Evolutionary conservation across 2,329 filamentous ascomycete genomes (phyloP).

Genomic region (Keithomyces neogunnii): DNA sequence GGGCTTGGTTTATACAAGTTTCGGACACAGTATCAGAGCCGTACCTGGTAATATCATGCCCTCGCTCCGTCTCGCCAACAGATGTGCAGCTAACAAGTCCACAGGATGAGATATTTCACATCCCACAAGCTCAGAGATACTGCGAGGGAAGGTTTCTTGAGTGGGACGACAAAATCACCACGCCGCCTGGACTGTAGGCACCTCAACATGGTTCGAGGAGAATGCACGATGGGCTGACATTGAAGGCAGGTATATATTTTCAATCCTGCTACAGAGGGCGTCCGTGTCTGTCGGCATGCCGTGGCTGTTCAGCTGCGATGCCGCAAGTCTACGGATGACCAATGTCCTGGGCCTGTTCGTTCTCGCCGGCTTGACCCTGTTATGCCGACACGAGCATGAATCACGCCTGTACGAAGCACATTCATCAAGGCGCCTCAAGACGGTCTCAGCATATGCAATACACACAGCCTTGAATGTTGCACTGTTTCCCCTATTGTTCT

Average conservation of each 20-base stretch:
- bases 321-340: constrained; percentile 34
- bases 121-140: constrained; percentile 85
- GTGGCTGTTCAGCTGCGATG: constrained; percentile 16
- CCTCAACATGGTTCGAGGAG: neutral
- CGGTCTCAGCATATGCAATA: constrained; percentile 32
- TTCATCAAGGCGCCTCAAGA: constrained; percentile 8
- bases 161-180: constrained; percentile 98
- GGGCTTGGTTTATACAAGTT: constrained; percentile 15
- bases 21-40: constrained; percentile 37
- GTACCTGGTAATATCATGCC: constrained; percentile 37
- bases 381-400: constrained; percentile 46
- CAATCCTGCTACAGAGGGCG: constrained; percentile 20
- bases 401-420: constrained; percentile 23
- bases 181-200: constrained; percentile 70
- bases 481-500: constrained; percentile 85
- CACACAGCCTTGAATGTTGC: constrained; percentile 71
- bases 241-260: constrained; percentile 36
- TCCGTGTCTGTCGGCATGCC: constrained; percentile 9
- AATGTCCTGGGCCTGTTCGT: constrained; percentile 34
- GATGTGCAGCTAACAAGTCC: constrained; percentile 7
- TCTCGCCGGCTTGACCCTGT: constrained; percentile 36
- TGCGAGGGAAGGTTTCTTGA: constrained; percentile 63
- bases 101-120: constrained; percentile 80
- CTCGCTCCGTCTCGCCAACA: neutral
- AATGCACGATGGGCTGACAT: constrained; percentile 1